Percentiles rank a stretch among this genome's conserved stretches.
phyloP scores from a whole-genome alignment of 768 basidiomycete genomes.

The Podaxis rugospora region DNA sequence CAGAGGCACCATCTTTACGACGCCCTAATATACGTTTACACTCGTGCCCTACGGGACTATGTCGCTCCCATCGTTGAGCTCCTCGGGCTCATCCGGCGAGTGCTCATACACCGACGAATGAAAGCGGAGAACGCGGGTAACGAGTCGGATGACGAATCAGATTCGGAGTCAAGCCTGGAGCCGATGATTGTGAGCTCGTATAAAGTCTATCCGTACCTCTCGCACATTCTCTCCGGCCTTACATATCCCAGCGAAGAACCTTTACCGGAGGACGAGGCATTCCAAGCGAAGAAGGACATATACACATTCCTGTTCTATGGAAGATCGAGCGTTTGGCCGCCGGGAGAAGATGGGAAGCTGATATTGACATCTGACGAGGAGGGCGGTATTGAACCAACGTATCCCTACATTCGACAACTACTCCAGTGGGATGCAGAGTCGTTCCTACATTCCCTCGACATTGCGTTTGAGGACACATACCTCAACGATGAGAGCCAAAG shows the following conservation, averaged over 20 bases:
- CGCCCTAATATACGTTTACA: constrained; percentile 92
- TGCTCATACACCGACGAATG: constrained; percentile 50
- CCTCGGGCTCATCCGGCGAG: constrained; percentile 67
- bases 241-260: constrained; percentile 83
- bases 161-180: constrained; percentile 41
- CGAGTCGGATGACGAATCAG: constrained; percentile 21
- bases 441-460: constrained; percentile 88
- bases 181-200: constrained; percentile 70
- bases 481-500: constrained; percentile 71
- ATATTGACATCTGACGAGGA: constrained; percentile 74
- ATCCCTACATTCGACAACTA: constrained; percentile 83
- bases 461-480: constrained; percentile 91
- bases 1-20: constrained; percentile 83
- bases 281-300: constrained; percentile 64
- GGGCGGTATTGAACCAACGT: constrained; percentile 74
- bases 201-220: constrained; percentile 88
- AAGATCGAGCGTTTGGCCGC: constrained; percentile 74
- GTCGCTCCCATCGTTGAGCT: constrained; percentile 87
- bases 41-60: constrained; percentile 81
- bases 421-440: constrained; percentile 91
- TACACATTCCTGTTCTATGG: constrained; percentile 87
- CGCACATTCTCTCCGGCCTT: constrained; percentile 73
- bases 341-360: constrained; percentile 63
- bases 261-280: constrained; percentile 58
- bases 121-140: constrained; percentile 24